Evolutionary conservation across 2,329 filamentous ascomycete genomes (phyloP), one percentile per base, ranked within the genome.

Genomic region (Aspergillus japonicus): DNA sequence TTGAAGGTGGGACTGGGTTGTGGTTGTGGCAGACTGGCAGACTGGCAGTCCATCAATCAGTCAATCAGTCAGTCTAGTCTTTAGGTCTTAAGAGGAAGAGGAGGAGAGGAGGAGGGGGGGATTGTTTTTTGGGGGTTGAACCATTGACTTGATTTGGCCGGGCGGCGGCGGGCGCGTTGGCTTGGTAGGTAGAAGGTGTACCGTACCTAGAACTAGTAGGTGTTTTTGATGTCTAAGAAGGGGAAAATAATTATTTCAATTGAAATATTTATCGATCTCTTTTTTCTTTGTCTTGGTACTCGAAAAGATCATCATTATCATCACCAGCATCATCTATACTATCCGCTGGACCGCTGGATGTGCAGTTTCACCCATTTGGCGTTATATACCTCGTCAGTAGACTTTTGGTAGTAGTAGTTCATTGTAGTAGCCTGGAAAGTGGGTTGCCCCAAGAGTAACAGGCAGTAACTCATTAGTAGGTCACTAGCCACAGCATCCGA

Each of bases 401-500:
- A 16, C 16, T 44, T 16, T 16, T 19, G 5, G 39, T 19, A 19
- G 39, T 16, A 44, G 16, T n/a, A 44, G 14, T 44, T 16, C 39
- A 16, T n/a, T 16, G 33, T 35, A 35, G 33, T 35, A 35, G 33
- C 33, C 33, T 35, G 33, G 33, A 16, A 44, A 44, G 39, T 44
- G 16, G 39, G n/a, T 44, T 12, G 33, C 11, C 14, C 11, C 33
- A 35, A 35, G 33, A 35, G 33, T 35, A 16, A 35, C 33, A 42
- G 39, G 39, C 16, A 42, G 39, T 42, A 10, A 16, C 12, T 29
- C 26, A 29, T 29, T 29, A 29, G 26, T 23, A 23, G 56, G 48
- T 56, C 61, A 63, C 61, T 56, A 63, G 61, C 61, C 61, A 63
- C 61, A 63, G 19, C 54, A 55, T 47, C 44, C 42, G 19, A 50